These are phyloP conservation scores for Boletellus ananas DNA, from an alignment of 768 basidiomycete species.

Conservation along the genomic window DNA sequence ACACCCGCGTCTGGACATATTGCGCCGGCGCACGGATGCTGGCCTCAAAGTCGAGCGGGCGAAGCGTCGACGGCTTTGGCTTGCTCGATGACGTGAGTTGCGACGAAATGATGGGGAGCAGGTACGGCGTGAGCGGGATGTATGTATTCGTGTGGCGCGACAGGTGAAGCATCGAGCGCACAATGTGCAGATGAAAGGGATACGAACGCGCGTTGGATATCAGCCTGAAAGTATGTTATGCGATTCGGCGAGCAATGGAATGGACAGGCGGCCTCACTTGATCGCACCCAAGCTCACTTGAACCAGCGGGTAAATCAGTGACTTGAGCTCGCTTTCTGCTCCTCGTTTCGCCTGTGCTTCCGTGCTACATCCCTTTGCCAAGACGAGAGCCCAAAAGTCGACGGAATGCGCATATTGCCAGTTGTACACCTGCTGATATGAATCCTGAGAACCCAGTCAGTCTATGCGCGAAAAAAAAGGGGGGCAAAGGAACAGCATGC, in stretches of 20 bases:
- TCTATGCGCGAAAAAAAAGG: constrained; percentile 3
- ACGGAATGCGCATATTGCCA: constrained; percentile 97
- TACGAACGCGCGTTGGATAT: constrained; percentile 88
- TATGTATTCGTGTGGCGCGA: constrained; percentile 80
- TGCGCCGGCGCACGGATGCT: constrained; percentile 83
- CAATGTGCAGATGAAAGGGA: constrained; percentile 91
- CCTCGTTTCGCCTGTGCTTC: constrained; percentile 49
- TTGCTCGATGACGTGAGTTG: constrained; percentile 63
- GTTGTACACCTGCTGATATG: constrained; percentile 94
- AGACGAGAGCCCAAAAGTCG: constrained; percentile 93
- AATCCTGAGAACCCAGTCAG: constrained; percentile 50
- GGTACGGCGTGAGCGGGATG: constrained; percentile 81
- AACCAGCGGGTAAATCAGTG: constrained; percentile 93
- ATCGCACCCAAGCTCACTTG: constrained; percentile 93
- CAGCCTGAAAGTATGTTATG: constrained; percentile 50
- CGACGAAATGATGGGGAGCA: constrained; percentile 82
- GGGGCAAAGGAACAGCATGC: constrained; percentile 34
- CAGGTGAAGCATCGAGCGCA: constrained; percentile 84
- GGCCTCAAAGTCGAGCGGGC: constrained; percentile 85
- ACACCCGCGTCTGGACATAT: constrained; percentile 85
- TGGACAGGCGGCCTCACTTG: constrained; percentile 51
- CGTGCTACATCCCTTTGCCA: constrained; percentile 74
- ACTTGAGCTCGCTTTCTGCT: constrained; percentile 72
- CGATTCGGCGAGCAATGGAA: neutral
- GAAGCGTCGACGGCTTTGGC: constrained; percentile 80